Evolutionary conservation across 306 rosid species (phyloP).

Genomic region (Cucumis cinereus): DNA sequence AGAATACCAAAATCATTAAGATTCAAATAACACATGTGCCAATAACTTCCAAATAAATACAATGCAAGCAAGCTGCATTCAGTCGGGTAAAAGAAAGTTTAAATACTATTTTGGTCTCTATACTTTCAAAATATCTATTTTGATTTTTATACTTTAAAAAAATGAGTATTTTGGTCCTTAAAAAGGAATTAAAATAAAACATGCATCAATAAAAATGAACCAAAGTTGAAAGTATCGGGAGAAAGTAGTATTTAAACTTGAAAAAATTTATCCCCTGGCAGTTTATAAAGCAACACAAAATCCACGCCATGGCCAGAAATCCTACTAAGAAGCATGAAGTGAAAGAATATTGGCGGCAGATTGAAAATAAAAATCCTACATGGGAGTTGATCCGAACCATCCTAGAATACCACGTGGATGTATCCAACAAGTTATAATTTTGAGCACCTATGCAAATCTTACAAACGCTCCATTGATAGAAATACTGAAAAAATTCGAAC

Average conservation of each 20-base stretch:
- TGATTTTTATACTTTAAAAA: no score
- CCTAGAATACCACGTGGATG: background rate
- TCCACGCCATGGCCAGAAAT: background rate
- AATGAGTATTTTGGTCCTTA: no score
- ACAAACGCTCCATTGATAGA: background rate
- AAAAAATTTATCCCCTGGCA: background rate
- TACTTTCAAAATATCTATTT: no score
- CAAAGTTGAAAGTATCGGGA: background rate
- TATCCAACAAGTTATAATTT: background rate
- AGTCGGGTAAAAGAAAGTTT: background rate
- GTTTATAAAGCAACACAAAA: background rate
- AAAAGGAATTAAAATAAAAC: no score
- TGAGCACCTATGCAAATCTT: background rate
- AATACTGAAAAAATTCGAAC: background rate
- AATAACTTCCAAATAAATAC: background rate
- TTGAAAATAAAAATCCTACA: background rate
- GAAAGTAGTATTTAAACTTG: background rate
- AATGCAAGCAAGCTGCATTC: background rate
- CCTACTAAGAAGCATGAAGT: background rate
- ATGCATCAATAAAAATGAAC: background rate
- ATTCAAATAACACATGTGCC: background rate
- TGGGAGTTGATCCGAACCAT: background rate
- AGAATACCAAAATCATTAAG: background rate
- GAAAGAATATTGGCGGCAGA: background rate
- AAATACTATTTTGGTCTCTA: no score